Evolutionary conservation across 2,329 filamentous ascomycete species (phyloP), one percentile per base, ranked within the genome.

Genomic region (Exophiala sideris): DNA sequence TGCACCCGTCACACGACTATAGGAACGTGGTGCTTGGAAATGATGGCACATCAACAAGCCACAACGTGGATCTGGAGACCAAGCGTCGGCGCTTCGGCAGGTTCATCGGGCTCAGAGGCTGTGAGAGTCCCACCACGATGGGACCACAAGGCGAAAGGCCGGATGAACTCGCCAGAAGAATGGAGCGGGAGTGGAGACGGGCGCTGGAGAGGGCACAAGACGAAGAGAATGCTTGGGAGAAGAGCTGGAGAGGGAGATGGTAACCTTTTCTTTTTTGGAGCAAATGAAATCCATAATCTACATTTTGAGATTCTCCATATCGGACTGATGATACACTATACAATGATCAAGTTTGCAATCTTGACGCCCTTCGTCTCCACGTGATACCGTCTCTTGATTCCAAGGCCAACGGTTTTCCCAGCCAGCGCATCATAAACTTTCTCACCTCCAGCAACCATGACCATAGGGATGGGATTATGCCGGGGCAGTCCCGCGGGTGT

Each of bases 281-380:
- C 42, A 20, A 9, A 8, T 12, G 11, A 39, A 21, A 6, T 38
- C 33, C 36, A 36, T 34, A 38, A 14, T n/a, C 16, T 18, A 18
- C 16, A 18, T 18, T 18, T 18, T 18, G 16, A 18, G 16, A 18
- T 18, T 3, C 16, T 18, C 16, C 16, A 18, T 18, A 18, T 18
- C 16, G 16, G 16, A 18, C 16, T 18, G 9, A 9, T 38, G 10
- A 16, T 20, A 11, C 16, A 24, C 50, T 57, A 84, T 54, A 83
- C 64, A 56, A 95, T 83, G 65, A 91, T 77, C 63, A 95, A 74
- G 75, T 96, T 96, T 45, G 79, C 81, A 64, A 97, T 88, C 59
- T 81, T 78, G 41, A 91, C 72, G 0, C 91, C 91, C 70, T 92
- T 85, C 59, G 89, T 95, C 66, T 87, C 83, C 40, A 96, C 84